Evolutionary conservation across 164 flowering plant species (phyloP).

Genomic region (Houttuynia cordata): DNA sequence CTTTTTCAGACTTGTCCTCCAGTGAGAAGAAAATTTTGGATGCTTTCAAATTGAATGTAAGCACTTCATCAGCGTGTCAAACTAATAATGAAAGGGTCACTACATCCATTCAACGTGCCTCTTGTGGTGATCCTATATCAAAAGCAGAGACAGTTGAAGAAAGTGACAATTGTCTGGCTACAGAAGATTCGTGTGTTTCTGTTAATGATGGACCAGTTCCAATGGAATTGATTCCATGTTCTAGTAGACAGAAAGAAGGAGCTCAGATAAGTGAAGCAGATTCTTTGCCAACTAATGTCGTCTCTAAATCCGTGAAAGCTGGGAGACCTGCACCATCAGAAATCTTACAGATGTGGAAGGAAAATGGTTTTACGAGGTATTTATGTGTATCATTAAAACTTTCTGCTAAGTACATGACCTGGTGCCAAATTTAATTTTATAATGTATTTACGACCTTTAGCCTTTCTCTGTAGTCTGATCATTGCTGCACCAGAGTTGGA

Average conservation of each 20-base stretch:
- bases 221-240: conserved; percentile 4
- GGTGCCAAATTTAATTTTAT: not conserved
- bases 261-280: conserved; percentile 7
- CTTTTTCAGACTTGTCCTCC: conserved; percentile 34
- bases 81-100: not conserved
- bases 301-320: conserved; percentile 40
- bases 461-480: conserved; percentile 47
- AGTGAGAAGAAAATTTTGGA: conserved; percentile 16
- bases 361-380: conserved; percentile 87
- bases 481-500: conserved; percentile 87
- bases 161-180: not conserved
- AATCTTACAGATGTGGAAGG: conserved; percentile 52
- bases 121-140: conserved; percentile 3
- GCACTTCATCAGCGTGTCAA: conserved; percentile 6
- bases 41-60: conserved; percentile 9
- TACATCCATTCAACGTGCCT: not conserved
- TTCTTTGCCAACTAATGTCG: conserved; percentile 17
- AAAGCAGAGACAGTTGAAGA: not conserved
- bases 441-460: not conserved
- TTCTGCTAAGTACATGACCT: not conserved
- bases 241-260: not conserved
- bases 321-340: conserved; percentile 62
- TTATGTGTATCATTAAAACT: not conserved
- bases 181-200: not conserved
- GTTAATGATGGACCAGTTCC: conserved; percentile 4